Percentiles rank a stretch among this genome's conserved stretches.
Conservation (phyloP, 768 basidiomycete genomes). For the Kondoa subrosea region DNA sequence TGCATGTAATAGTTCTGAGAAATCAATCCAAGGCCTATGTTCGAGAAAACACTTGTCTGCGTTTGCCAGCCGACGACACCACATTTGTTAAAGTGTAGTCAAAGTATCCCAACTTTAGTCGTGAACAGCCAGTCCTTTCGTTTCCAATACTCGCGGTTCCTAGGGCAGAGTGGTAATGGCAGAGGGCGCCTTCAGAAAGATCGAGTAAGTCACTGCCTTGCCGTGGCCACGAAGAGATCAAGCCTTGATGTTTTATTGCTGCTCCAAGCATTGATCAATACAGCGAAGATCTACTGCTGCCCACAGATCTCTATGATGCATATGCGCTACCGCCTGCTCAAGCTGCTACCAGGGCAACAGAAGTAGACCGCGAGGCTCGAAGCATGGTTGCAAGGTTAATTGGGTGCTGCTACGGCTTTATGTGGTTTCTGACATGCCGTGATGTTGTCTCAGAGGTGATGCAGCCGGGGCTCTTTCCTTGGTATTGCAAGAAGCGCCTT, state of each 20-base stretch:
- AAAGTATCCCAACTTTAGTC: too few species aligned
- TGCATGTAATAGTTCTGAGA: too few species aligned
- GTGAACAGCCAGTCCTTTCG: too few species aligned
- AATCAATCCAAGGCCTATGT: too few species aligned
- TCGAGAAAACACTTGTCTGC: too few species aligned
- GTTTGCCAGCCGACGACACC: too few species aligned
- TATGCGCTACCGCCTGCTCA: background rate
- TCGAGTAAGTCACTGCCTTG: too few species aligned
- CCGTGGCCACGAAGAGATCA: conserved; percentile 74
- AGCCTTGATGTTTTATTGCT: conserved; percentile 47
- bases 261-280: background rate
- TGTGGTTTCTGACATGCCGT: background rate
- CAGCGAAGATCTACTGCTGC: background rate
- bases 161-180: too few species aligned
- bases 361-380: background rate
- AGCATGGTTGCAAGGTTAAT: background rate
- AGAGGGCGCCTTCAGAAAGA: conserved; percentile 56
- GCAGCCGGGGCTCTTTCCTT: conserved; percentile 51
- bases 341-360: background rate
- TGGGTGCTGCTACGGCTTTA: background rate
- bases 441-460: conserved; percentile 46
- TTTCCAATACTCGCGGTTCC: too few species aligned
- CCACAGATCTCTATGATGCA: conserved; percentile 1
- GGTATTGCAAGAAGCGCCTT: conserved; percentile 62
- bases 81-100: too few species aligned